These are phyloP conservation scores for Leptodontidium sp. DNA, from an alignment of 2,329 filamentous ascomycete species.

Conservation along the genomic window DNA sequence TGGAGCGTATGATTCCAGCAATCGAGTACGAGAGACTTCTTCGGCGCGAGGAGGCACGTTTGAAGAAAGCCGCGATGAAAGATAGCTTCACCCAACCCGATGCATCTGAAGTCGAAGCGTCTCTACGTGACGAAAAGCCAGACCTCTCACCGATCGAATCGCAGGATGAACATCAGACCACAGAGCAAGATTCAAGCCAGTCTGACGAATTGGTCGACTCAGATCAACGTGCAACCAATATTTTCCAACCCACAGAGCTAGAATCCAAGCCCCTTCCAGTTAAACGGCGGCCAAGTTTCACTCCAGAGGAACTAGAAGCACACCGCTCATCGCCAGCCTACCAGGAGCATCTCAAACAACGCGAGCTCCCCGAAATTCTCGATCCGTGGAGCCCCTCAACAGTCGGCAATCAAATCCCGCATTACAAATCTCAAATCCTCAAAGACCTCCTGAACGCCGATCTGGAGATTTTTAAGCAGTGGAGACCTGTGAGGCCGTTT, in stretches of 20 bases:
- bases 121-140: too few species aligned
- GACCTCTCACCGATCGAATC: too few species aligned
- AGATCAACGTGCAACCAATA: neutral
- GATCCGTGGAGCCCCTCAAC: constrained; percentile 8
- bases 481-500: constrained; percentile 23
- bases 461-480: constrained; percentile 21
- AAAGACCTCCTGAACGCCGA: constrained; percentile 17
- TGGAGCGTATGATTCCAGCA: neutral
- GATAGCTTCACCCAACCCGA: neutral
- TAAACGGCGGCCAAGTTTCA: neutral
- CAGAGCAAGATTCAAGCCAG: neutral
- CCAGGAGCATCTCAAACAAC: neutral
- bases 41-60: neutral
- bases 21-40: neutral
- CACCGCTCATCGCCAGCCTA: constrained; percentile 9
- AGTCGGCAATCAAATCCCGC: constrained; percentile 8
- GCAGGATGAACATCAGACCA: too few species aligned
- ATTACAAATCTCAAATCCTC: constrained; percentile 12
- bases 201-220: neutral
- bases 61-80: neutral
- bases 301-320: constrained; percentile 1
- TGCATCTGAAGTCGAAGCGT: neutral
- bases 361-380: neutral
- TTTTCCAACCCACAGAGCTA: neutral
- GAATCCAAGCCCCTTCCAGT: too few species aligned